A percentile compares a stretch with the other conserved stretches of the same genome.
Evolutionary conservation across 257 asterid genomes (phyloP).

Genomic region (Przewalskia tangutica): DNA sequence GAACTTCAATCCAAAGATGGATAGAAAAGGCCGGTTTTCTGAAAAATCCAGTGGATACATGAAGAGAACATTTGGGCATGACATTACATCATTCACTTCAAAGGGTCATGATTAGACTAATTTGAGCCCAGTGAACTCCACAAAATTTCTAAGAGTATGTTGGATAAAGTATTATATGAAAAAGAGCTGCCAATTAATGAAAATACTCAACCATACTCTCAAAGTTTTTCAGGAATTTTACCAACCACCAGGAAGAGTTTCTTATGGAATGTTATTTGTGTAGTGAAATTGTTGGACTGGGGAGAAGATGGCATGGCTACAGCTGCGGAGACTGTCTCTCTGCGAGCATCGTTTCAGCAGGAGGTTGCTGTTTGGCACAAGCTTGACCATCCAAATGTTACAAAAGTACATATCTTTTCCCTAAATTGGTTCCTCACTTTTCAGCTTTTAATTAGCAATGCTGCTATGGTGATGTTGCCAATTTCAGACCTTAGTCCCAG

Average conservation of each 20-base stretch:
- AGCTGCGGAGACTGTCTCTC: conserved; percentile 65
- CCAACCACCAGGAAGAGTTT: background rate
- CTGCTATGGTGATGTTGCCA: background rate
- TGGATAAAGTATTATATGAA: background rate
- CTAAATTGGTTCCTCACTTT: background rate
- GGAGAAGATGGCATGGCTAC: conserved; percentile 80
- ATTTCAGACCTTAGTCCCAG: background rate
- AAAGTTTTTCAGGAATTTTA: no score
- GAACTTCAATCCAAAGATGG: background rate
- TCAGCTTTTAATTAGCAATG: background rate
- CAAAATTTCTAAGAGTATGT: background rate
- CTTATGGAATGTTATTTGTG: background rate
- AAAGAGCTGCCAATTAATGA: background rate
- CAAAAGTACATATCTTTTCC: conserved; percentile 23
- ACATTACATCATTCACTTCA: background rate
- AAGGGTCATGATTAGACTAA: background rate
- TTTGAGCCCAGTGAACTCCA: background rate
- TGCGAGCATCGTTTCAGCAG: conserved; percentile 64
- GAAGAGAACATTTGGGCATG: background rate
- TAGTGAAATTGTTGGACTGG: conserved; percentile 85
- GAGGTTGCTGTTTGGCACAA: conserved; percentile 85
- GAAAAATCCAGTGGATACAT: background rate
- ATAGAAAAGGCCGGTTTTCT: background rate
- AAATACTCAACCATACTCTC: background rate
- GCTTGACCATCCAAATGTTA: conserved; percentile 74